Conservation (phyloP, 2,329 filamentous ascomycete species). For the Cladophialophora exuberans region DNA sequence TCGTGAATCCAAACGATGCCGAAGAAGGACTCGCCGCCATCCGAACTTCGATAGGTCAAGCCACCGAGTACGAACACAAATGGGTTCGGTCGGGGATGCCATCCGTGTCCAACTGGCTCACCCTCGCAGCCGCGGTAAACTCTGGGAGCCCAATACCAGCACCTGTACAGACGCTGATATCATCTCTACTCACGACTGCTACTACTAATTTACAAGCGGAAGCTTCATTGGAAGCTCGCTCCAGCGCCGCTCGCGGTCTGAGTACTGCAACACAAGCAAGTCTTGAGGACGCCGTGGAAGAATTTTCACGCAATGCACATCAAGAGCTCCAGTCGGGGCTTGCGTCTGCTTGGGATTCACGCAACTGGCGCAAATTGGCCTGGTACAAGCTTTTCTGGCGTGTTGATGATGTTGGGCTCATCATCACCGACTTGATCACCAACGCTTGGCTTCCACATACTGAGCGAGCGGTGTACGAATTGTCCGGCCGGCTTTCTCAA, state of each 20-base stretch:
- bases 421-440: constrained; percentile 76
- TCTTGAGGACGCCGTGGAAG: constrained; percentile 64
- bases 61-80: constrained; percentile 70
- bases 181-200: constrained; percentile 61
- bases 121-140: constrained; percentile 28
- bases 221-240: constrained; percentile 31
- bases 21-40: constrained; percentile 67
- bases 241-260: constrained; percentile 43
- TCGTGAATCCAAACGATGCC: constrained; percentile 68
- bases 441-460: constrained; percentile 76
- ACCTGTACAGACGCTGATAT: constrained; percentile 67
- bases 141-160: constrained; percentile 62
- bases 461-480: constrained; percentile 80
- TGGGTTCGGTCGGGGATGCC: constrained; percentile 76
- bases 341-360: constrained; percentile 74
- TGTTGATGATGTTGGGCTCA: constrained; percentile 86
- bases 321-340: constrained; percentile 80
- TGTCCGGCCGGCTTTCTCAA: constrained; percentile 75
- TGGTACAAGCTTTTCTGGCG: constrained; percentile 98
- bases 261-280: constrained; percentile 42
- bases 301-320: constrained; percentile 81
- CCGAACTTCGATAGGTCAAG: constrained; percentile 70
- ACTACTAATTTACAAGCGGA: constrained; percentile 38
- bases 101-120: constrained; percentile 67
- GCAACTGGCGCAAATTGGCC: constrained; percentile 74